Conservation (phyloP, 805 yeast species). For the Priceomyces castillae region DNA sequence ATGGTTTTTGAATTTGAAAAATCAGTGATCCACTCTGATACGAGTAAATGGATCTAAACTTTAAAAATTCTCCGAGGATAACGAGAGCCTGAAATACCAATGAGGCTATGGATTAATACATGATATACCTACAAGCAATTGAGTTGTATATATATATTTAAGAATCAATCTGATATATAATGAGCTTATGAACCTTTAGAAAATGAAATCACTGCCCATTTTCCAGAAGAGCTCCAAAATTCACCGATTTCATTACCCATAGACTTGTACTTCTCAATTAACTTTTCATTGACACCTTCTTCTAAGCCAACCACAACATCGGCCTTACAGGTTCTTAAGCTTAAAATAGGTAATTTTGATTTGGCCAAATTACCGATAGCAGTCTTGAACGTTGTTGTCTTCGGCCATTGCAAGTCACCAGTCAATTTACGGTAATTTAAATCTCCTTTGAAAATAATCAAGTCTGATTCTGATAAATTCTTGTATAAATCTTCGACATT, state of each 20-base stretch:
- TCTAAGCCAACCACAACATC: conserved; percentile 88
- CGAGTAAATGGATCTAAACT: too few species aligned
- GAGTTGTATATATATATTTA: too few species aligned
- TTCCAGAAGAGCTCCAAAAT: conserved; percentile 86
- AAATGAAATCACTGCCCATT: conserved; percentile 78
- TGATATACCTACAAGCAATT: too few species aligned
- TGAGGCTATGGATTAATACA: too few species aligned
- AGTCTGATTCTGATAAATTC: conserved; percentile 59
- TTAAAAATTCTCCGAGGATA: too few species aligned
- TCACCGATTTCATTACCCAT: conserved; percentile 62
- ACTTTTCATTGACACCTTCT: conserved; percentile 67
- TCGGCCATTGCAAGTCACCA: conserved; percentile 86
- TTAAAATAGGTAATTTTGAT: conserved; percentile 61
- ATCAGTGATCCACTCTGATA: too few species aligned
- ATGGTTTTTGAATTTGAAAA: too few species aligned
- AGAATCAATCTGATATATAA: background rate
- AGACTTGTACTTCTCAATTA: conserved; percentile 57
- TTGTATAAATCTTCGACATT: conserved; percentile 63
- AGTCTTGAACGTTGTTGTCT: conserved; percentile 66
- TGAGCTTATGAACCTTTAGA: conserved; percentile 10
- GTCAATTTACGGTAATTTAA: conserved; percentile 92
- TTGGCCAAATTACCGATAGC: conserved; percentile 70
- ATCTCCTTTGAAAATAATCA: conserved; percentile 91
- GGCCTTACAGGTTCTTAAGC: conserved; percentile 93
- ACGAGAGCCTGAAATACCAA: too few species aligned